These are phyloP conservation scores for Chondrostereum purpureum DNA, from an alignment of 1,284 basidiomycete genomes.

Conservation along the genomic window DNA sequence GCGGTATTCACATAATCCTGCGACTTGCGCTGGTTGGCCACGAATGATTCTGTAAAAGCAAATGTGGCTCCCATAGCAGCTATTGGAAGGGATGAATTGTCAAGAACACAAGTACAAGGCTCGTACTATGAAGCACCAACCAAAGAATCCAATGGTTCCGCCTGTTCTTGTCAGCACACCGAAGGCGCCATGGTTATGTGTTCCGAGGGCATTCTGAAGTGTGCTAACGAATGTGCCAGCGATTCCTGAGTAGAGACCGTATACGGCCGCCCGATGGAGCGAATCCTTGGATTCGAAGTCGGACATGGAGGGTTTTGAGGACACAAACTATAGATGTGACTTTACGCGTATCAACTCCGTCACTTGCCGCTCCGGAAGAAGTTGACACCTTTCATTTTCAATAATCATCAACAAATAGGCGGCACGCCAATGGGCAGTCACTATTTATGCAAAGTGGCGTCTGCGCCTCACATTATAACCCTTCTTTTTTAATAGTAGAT, in stretches of 20 bases:
- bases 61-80: slow-evolving; percentile 91
- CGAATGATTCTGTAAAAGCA: slow-evolving; percentile 19
- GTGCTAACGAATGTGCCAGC: slow-evolving; percentile 77
- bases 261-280: slow-evolving; percentile 51
- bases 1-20: slow-evolving; percentile 84
- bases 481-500: too few relatives aligned
- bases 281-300: slow-evolving; percentile 47
- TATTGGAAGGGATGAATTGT: slow-evolving; percentile 23
- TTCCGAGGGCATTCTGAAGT: slow-evolving; percentile 79
- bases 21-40: slow-evolving; percentile 78
- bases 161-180: slow-evolving; percentile 80
- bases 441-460: too few relatives aligned
- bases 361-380: neutral
- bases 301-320: slow-evolving; percentile 29
- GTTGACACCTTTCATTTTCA: neutral
- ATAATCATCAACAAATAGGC: neutral
- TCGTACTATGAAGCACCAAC: slow-evolving; percentile 33
- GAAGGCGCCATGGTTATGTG: slow-evolving; percentile 80
- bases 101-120: neutral
- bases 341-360: too few relatives aligned
- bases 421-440: too few relatives aligned
- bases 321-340: too few relatives aligned
- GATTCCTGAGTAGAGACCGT: slow-evolving; percentile 64
- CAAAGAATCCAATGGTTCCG: slow-evolving; percentile 77
- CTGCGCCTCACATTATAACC: too few relatives aligned